phyloP scores from a whole-genome alignment of 805 yeast genomes.

The Suhomyces vadensis region DNA sequence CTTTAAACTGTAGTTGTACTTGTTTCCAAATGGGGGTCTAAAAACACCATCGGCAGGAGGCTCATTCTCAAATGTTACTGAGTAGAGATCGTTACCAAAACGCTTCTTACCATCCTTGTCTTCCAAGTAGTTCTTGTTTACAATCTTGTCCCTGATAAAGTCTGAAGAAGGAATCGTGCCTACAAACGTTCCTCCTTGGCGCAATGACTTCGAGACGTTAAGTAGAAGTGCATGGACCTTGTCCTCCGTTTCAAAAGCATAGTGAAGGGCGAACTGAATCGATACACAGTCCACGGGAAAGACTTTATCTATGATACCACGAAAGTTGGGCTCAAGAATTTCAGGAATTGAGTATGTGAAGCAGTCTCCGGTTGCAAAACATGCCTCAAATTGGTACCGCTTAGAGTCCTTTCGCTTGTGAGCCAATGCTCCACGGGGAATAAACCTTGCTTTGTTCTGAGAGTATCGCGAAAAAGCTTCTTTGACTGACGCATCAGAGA shows the following conservation, averaged over 20 bases:
- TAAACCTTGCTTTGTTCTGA: constrained; percentile 47
- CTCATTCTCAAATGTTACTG: constrained; percentile 74
- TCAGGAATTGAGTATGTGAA: constrained; percentile 71
- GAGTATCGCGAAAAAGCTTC: constrained; percentile 81
- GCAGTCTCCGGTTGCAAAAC: constrained; percentile 91
- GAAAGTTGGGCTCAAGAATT: constrained; percentile 61
- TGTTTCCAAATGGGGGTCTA: constrained; percentile 76
- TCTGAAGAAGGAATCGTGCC: constrained; percentile 96
- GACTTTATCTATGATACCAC: constrained; percentile 56
- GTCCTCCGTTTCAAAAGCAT: constrained; percentile 85
- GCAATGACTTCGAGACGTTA: constrained; percentile 74
- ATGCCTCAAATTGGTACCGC: constrained; percentile 68
- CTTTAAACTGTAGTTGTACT: constrained; percentile 74
- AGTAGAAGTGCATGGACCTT: constrained; percentile 71
- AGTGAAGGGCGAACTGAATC: constrained; percentile 90
- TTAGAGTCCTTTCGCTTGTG: constrained; percentile 35
- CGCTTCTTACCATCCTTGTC: constrained; percentile 36
- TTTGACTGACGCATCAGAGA: constrained; percentile 81
- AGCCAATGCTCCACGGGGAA: constrained; percentile 21
- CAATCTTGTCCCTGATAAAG: constrained; percentile 66
- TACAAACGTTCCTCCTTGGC: constrained; percentile 81
- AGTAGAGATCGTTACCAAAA: constrained; percentile 87
- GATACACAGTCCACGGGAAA: constrained; percentile 89
- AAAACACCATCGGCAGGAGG: constrained; percentile 79
- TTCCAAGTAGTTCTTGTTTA: constrained; percentile 45